Conservation (phyloP, 1,284 basidiomycete species). For the Leccinum solheimii region DNA sequence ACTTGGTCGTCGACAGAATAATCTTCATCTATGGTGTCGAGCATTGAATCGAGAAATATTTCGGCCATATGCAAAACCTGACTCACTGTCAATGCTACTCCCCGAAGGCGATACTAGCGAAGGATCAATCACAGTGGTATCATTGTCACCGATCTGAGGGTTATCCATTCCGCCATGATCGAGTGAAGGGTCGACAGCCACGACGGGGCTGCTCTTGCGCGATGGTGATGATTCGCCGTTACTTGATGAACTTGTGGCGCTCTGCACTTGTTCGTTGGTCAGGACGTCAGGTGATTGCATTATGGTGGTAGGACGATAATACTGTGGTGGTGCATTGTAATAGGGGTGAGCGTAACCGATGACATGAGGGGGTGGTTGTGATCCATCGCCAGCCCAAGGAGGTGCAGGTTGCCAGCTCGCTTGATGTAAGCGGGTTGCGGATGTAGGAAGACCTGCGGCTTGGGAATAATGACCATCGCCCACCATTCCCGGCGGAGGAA, state of each 20-base stretch:
- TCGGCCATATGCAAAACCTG: constrained; percentile 22
- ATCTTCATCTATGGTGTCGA: constrained; percentile 29
- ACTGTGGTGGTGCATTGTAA: constrained; percentile 45
- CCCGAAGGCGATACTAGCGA: constrained; percentile 35
- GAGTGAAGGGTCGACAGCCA: constrained; percentile 32
- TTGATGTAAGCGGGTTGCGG: constrained; percentile 48
- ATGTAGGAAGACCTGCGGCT: constrained; percentile 48
- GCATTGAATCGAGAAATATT: constrained; percentile 28
- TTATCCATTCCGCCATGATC: constrained; percentile 17
- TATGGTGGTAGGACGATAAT: constrained; percentile 46
- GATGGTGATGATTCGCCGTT: constrained; percentile 33
- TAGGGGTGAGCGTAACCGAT: constrained; percentile 44
- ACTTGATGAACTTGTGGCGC: constrained; percentile 19
- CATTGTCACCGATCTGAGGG: constrained; percentile 20
- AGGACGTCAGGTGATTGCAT: constrained; percentile 22
- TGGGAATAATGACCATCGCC: constrained; percentile 37
- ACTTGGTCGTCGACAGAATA: constrained; percentile 7
- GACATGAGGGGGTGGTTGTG: constrained; percentile 33
- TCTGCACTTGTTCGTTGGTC: constrained; percentile 19
- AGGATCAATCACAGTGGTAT: constrained; percentile 41
- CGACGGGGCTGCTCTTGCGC: constrained; percentile 26
- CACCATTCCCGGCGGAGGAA: constrained; percentile 36
- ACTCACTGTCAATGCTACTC: constrained; percentile 19
- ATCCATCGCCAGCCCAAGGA: constrained; percentile 35
- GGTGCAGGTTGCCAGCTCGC: constrained; percentile 43